Percentiles rank a stretch among this genome's conserved stretches.
These are phyloP conservation scores for Aspergillus pseudotamarii DNA, from an alignment of 2,329 filamentous ascomycete species.

Conservation along the genomic window DNA sequence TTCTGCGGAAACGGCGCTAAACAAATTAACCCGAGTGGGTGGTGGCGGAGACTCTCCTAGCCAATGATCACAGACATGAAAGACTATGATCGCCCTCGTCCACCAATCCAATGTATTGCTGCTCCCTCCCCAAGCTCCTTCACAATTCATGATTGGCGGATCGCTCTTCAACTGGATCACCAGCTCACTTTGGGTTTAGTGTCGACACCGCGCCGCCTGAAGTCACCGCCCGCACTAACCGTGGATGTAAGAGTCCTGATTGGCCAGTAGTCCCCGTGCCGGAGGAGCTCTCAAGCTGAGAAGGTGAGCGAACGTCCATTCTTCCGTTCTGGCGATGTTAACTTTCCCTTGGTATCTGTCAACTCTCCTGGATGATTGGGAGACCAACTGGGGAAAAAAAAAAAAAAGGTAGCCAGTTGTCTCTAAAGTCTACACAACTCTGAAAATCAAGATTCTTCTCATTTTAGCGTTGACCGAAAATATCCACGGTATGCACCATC, in stretches of 20 bases:
- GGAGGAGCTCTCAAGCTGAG: background rate
- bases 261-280: conserved; percentile 8
- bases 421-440: background rate
- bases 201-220: conserved; percentile 6
- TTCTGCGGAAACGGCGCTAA: conserved; percentile 22
- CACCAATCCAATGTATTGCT: conserved; percentile 23
- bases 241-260: conserved; percentile 3
- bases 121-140: background rate
- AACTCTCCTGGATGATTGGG: background rate
- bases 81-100: background rate
- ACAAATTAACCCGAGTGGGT: conserved; percentile 11
- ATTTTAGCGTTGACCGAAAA: background rate
- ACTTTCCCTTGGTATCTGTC: conserved; percentile 11
- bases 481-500: background rate
- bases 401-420: background rate
- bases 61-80: conserved; percentile 21
- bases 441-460: background rate
- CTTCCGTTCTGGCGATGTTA: conserved; percentile 2
- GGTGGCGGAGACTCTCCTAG: conserved; percentile 21
- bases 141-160: conserved; percentile 13
- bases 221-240: conserved; percentile 4
- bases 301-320: conserved; percentile 5
- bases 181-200: conserved; percentile 21
- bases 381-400: background rate
- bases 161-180: conserved; percentile 4